Evolutionary conservation across 441 rosid species (phyloP), one percentile per base, ranked within the genome.

Genomic region (Omphalea diandra): DNA sequence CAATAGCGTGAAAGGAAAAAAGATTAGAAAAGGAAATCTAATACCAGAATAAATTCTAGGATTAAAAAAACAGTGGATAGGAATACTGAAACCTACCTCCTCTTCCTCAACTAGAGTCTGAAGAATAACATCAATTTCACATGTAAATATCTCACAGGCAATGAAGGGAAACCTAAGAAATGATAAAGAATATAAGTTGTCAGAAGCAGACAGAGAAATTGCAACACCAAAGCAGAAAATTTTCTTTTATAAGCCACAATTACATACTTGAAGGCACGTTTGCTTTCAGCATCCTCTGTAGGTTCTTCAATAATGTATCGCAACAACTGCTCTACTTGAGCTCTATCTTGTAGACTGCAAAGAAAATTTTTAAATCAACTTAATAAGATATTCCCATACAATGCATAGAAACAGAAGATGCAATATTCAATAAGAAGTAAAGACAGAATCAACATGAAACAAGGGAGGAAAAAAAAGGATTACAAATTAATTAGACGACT

Each of bases 81-180:
- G 18, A 70, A 72, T 55, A 43, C 26, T 27, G 44, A 67, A 54
- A 40, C 44, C 49, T 47, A 91, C 99, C 97, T 94, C 88, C 73
- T 94, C 96, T 52, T 96, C 99, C 79, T 94, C 99, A 63, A 91
- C 94, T 74, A 96, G 66, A 35, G 97, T 86, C 79, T 86, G 91
- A 24, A 96, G 84, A 72, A 96, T 91, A 61, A 90, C 96, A 71
- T 96, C 98, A 77, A 96, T 93, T 79, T 96, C 99, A 54, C 99
- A 96, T 4, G 98, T 94, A 71, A 96, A 91, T 63, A 96, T 86
- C 90, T 96, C 99, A 62, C 98, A 94, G 49, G 99, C 80, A 75
- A 96, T 83, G 74, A 90, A 94, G 1, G 99, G 99, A 73, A 91
- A 96, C 96, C 99, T 96, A 76, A 24, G 63, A 65, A 49, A 64